A percentile compares a stretch with the other conserved stretches of the same genome.
phyloP scores from a whole-genome alignment of 345 rosid genomes.

The Sisymbrium irio region DNA sequence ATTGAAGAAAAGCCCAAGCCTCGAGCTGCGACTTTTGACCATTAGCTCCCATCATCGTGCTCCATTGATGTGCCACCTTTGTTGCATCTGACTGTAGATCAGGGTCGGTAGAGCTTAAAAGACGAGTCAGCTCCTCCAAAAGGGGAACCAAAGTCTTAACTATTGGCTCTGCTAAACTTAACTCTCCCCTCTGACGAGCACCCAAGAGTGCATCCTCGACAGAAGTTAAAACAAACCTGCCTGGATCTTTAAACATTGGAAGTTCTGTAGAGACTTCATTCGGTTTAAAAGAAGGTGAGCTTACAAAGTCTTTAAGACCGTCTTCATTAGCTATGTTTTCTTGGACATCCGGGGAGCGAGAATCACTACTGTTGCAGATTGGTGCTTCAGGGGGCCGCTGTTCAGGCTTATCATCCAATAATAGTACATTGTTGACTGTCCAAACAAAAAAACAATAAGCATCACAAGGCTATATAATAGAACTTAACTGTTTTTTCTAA shows the following conservation, averaged over 20 bases:
- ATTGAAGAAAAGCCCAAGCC: constrained; percentile 27
- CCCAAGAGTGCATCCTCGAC: constrained; percentile 10
- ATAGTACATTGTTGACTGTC: constrained; percentile 1
- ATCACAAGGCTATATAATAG: not conserved
- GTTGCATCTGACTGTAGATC: constrained; percentile 1
- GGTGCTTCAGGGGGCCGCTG: constrained; percentile 13
- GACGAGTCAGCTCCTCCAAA: constrained; percentile 20
- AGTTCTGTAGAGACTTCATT: constrained; percentile 20
- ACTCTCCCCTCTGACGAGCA: constrained; percentile 22
- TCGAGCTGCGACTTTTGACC: constrained; percentile 1
- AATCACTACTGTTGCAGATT: not conserved
- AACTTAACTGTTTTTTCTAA: not conserved
- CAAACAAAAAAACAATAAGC: not conserved
- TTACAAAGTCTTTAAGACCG: constrained; percentile 7
- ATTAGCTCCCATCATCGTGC: constrained; percentile 5
- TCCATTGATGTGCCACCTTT: constrained; percentile 22
- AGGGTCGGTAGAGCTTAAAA: not conserved
- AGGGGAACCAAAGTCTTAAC: constrained; percentile 7
- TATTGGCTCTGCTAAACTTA: constrained; percentile 17
- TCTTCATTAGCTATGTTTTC: constrained; percentile 18
- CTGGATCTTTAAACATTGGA: not conserved
- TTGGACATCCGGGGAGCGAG: constrained; percentile 8
- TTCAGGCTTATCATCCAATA: constrained; percentile 10
- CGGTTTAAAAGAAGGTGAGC: constrained; percentile 16
- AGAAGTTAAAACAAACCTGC: constrained; percentile 1